Percentiles rank a stretch among this genome's conserved stretches.
Evolutionary conservation across 805 yeast species (phyloP).

Genomic region (Tetrapisispora iriomotensis): DNA sequence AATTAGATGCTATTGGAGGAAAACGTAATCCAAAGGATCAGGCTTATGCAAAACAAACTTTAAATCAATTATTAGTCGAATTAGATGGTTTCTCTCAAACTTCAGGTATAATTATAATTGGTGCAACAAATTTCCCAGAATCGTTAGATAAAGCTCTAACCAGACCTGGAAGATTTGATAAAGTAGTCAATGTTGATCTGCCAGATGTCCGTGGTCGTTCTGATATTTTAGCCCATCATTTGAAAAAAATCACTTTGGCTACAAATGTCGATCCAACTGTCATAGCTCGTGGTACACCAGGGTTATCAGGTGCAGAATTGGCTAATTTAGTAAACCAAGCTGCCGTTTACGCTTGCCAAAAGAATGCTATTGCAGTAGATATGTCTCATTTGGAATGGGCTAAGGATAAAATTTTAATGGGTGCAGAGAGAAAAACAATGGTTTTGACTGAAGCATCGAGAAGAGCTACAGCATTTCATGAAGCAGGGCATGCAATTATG

Average conservation of each 20-base stretch:
- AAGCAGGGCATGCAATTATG: constrained; percentile 98
- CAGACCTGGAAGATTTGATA: constrained; percentile 97
- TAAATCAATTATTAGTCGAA: constrained; percentile 91
- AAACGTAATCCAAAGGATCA: constrained; percentile 96
- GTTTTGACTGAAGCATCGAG: constrained; percentile 93
- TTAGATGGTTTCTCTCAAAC: constrained; percentile 92
- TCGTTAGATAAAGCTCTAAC: constrained; percentile 93
- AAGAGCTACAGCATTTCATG: constrained; percentile 93
- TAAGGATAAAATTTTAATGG: constrained; percentile 93
- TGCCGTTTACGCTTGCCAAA: constrained; percentile 92
- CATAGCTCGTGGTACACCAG: constrained; percentile 96
- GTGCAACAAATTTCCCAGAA: constrained; percentile 98
- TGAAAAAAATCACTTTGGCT: constrained; percentile 81
- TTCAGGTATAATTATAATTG: constrained; percentile 88
- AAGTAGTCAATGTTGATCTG: constrained; percentile 85
- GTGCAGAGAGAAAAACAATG: constrained; percentile 97
- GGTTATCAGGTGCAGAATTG: constrained; percentile 95
- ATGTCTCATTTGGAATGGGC: constrained; percentile 98
- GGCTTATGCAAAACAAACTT: constrained; percentile 95
- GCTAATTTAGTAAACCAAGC: constrained; percentile 96
- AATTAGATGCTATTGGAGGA: constrained; percentile 97
- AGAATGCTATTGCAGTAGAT: constrained; percentile 80
- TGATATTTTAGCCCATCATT: constrained; percentile 83
- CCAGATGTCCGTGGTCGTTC: constrained; percentile 98
- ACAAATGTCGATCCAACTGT: constrained; percentile 79